Percentiles rank a stretch among this genome's conserved stretches.
These are phyloP conservation scores for Phoma sp. DNA, from an alignment of 2,329 filamentous ascomycete species.

Conservation along the genomic window DNA sequence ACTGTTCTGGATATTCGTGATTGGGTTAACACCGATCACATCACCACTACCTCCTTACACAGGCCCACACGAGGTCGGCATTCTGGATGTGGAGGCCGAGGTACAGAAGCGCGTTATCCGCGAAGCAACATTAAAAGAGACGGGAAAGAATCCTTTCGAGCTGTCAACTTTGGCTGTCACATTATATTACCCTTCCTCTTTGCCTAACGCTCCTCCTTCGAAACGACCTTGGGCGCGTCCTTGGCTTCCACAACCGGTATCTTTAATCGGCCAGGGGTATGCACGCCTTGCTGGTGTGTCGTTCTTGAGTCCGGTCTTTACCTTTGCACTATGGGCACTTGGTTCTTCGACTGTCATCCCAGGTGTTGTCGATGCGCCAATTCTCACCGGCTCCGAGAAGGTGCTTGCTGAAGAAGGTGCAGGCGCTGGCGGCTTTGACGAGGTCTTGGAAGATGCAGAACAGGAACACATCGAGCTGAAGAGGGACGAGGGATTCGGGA, in stretches of 20 bases:
- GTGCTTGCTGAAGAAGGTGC: conserved; percentile 31
- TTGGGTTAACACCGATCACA: conserved; percentile 53
- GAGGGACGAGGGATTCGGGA: conserved; percentile 34
- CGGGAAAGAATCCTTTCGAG: conserved; percentile 52
- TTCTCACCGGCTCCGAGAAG: conserved; percentile 38
- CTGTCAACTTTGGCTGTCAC: conserved; percentile 56
- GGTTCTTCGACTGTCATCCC: conserved; percentile 53
- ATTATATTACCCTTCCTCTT: conserved; percentile 54
- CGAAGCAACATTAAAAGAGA: conserved; percentile 49
- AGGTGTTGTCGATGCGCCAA: conserved; percentile 53
- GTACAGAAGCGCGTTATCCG: conserved; percentile 45
- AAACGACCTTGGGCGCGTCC: conserved; percentile 48
- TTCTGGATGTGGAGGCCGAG: conserved; percentile 54
- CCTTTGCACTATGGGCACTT: conserved; percentile 52
- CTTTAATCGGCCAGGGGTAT: conserved; percentile 54
- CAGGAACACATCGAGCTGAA: conserved; percentile 34
- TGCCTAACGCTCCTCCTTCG: conserved; percentile 25
- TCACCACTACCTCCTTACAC: conserved; percentile 53
- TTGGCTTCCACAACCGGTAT: conserved; percentile 56
- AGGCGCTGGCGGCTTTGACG: conserved; percentile 23
- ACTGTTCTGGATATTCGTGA: conserved; percentile 47
- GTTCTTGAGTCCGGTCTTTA: conserved; percentile 50
- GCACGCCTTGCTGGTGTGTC: conserved; percentile 52
- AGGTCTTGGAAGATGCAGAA: conserved; percentile 26
- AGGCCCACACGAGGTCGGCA: conserved; percentile 53